Base-by-base conservation (phyloP, 1,284 basidiomycete genomes). In the Farysia itapuensis region DNA sequence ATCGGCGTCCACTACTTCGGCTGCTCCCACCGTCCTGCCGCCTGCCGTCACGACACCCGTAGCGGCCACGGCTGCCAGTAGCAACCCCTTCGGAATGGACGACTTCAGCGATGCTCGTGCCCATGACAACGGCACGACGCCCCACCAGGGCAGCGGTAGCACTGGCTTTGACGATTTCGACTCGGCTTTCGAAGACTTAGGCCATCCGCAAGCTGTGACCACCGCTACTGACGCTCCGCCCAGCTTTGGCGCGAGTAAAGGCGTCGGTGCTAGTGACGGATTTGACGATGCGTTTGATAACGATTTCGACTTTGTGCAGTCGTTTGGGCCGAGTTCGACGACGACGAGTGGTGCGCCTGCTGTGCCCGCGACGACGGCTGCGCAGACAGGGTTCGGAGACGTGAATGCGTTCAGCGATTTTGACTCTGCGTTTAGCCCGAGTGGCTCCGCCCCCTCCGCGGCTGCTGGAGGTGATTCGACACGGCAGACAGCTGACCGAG, bases 161-260 rank as follows among this genome's bases (percentile, higher is more conserved):
- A 51, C 40, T 54, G 41, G 50, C 30, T 58, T 71, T 37, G 72
- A 76, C 43, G 74, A 76, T 37, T 76, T 76, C 37, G 74, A 76
- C 23, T 58, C 64, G 23, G 73, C 74, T 1, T 76, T 76, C 35
- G 66, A 70, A 25, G 71, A 73, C 33, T 49, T 76, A 15, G 71
- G 72, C 9, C 59, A 64, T 1, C 52, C 61, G 0, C 47, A 65
- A 19, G 49, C 63, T 18, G 64, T 67, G n/a, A 64, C 59, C 15
- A 35, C 46, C 16, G 31, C 53, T 15, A 12, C 12, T 19, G 39
- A n/a, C 14, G 29, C 20, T 24, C n/a, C n/a, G n/a, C n/a, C n/a
- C n/a, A n/a, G n/a, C n/a, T 31, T 21, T 13, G 39, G 21, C 15
- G 25, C 5, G n/a, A 26, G 24, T 12, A 22, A 16, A 4, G 29